Conservation (phyloP, 78 protist genomes). For the Ministeria vibrans region DNA sequence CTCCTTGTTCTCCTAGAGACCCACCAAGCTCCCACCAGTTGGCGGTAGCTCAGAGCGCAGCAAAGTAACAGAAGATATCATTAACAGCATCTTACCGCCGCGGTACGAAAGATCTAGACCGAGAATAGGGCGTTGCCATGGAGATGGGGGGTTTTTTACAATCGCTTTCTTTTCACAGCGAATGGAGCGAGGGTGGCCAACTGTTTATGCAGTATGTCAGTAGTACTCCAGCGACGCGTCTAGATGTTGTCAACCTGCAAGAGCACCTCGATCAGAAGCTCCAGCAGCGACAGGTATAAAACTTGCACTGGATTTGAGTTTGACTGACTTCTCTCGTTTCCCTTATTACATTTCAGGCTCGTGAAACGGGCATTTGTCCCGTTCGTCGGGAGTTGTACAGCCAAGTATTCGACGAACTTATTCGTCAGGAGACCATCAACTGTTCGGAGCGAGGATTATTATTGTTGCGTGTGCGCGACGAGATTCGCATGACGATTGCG, state of each 20-base stretch:
- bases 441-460: constrained; percentile 87
- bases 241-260: constrained; percentile 68
- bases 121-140: neutral
- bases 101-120: neutral
- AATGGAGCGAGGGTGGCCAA: constrained; percentile 59
- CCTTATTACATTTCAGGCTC: too few species aligned
- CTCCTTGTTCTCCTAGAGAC: neutral
- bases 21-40: neutral
- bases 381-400: constrained; percentile 77
- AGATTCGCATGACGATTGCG: constrained; percentile 73
- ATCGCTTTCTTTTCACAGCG: constrained; percentile 64
- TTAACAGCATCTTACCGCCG: neutral
- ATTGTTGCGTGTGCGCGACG: constrained; percentile 80
- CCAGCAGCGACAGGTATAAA: constrained; percentile 41
- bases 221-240: constrained; percentile 76
- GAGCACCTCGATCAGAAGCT: constrained; percentile 55
- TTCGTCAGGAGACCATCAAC: constrained; percentile 83
- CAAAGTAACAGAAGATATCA: neutral
- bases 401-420: constrained; percentile 70
- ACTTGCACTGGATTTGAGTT: too few species aligned
- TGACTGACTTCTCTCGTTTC: too few species aligned
- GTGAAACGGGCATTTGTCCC: constrained; percentile 86
- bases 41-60: neutral
- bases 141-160: constrained; percentile 57
- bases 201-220: constrained; percentile 72